phyloP scores from a whole-genome alignment of 805 yeast genomes.

The Yamadazyma laniorum region DNA sequence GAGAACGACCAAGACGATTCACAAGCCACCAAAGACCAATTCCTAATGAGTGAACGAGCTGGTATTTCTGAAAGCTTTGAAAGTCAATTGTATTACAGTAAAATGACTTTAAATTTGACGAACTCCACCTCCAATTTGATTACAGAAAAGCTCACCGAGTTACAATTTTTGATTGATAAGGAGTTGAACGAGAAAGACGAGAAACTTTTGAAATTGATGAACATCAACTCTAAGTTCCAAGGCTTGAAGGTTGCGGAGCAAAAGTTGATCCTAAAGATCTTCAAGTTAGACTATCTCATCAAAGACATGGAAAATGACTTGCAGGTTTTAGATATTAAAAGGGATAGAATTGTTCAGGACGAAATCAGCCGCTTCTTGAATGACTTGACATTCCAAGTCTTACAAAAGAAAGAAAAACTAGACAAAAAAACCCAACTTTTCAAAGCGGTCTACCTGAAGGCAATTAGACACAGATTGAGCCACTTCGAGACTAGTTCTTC shows the following conservation, averaged over 20 bases:
- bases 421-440: conserved; percentile 12
- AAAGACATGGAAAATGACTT: conserved; percentile 22
- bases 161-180: conserved; percentile 36
- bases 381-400: conserved; percentile 36
- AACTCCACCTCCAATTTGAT: conserved; percentile 31
- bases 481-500: background rate
- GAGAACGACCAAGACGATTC: conserved; percentile 17
- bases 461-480: background rate
- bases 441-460: conserved; percentile 9
- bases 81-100: conserved; percentile 34
- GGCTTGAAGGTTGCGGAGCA: conserved; percentile 30
- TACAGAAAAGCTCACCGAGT: conserved; percentile 39
- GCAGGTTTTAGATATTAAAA: conserved; percentile 22
- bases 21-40: conserved; percentile 1
- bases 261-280: conserved; percentile 24
- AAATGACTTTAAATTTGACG: conserved; percentile 33
- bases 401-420: conserved; percentile 32
- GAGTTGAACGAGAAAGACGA: conserved; percentile 40
- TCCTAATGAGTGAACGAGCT: conserved; percentile 6
- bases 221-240: conserved; percentile 18
- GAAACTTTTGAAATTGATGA: conserved; percentile 25
- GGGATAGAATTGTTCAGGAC: conserved; percentile 38
- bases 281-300: conserved; percentile 33
- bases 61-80: conserved; percentile 32
- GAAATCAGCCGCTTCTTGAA: conserved; percentile 40